Evolutionary conservation across 2,329 filamentous ascomycete genomes (phyloP), one percentile per base, ranked within the genome.

Genomic region (Epichloe typhina): DNA sequence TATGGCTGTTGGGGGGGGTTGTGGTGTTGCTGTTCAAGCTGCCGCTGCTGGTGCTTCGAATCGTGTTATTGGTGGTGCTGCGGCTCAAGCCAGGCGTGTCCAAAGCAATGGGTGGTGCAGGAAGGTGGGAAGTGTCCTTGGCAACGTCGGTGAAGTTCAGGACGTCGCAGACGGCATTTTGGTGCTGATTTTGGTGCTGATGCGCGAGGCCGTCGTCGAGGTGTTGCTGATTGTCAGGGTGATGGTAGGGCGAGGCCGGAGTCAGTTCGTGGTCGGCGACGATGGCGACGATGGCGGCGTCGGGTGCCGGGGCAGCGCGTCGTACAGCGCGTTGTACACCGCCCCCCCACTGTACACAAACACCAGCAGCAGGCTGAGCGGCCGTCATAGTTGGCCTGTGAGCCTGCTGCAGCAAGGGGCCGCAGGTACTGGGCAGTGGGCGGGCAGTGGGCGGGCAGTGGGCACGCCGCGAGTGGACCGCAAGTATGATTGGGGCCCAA

Each of bases 91-190:
- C 52, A 44, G 54, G 54, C 42, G 54, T 54, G 40, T 46, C 47
- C 7, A 49, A n/a, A 26, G 47, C 33, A 45, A 46, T 31, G 41
- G 17, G 46, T 59, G 56, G 60, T 56, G 56, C 60, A 44, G 58
- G 56, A 52, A 58, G 56, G 53, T 59, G 55, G 50, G 60, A 55
- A 50, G 58, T 52, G 50, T 61, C 55, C 55, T 55, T 55, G 55
- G 59, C 59, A 53, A 59, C 52, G 55, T 61, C 60, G 59, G 60
- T 57, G 56, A 59, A 57, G 55, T 59, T 61, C 56, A 64, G 55
- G 46, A 56, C 56, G 53, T 55, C 53, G 59, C 52, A 53, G 52
- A 54, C 54, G 43, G 56, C 49, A 47, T 53, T 39, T 40, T 45
- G 51, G 40, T 39, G 26, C 26, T 31, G 43, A 47, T 53, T 39